Evolutionary conservation across 2,329 filamentous ascomycete species (phyloP).

Genomic region (Aspergillus hiratsukae): DNA sequence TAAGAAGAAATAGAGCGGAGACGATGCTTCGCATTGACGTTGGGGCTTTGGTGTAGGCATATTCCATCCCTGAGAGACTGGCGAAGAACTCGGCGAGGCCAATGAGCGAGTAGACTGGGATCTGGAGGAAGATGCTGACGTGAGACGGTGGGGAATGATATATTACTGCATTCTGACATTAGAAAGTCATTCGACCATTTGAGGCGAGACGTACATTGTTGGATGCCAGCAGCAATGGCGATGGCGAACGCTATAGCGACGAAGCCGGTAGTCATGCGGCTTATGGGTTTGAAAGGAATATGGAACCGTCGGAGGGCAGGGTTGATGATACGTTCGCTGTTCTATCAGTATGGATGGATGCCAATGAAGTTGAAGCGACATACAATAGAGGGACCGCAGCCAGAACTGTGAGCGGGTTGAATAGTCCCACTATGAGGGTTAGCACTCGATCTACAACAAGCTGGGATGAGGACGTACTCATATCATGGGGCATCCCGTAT

Average conservation of each 20-base stretch:
- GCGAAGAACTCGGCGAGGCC: background rate
- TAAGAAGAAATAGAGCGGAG: constrained; percentile 17
- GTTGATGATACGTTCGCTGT: background rate
- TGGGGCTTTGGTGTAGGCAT: constrained; percentile 7
- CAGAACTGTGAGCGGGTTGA: background rate
- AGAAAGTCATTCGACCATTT: background rate
- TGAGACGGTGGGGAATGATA: constrained; percentile 1
- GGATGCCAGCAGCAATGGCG: background rate
- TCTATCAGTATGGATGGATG: background rate
- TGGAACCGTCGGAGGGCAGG: background rate
- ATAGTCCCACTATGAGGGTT: background rate
- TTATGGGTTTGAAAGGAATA: background rate
- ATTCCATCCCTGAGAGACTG: constrained; percentile 4
- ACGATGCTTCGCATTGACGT: constrained; percentile 16
- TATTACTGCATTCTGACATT: background rate
- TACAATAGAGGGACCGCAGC: background rate
- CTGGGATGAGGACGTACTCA: background rate
- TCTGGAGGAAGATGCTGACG: background rate
- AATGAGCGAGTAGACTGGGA: background rate
- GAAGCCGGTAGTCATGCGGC: background rate
- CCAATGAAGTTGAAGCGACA: background rate
- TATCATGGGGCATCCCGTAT: background rate
- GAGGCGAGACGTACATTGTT: background rate
- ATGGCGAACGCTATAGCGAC: background rate
- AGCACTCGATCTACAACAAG: background rate